Evolutionary conservation across 2,329 filamentous ascomycete genomes (phyloP).

Genomic region (Alternaria metachromatica): DNA sequence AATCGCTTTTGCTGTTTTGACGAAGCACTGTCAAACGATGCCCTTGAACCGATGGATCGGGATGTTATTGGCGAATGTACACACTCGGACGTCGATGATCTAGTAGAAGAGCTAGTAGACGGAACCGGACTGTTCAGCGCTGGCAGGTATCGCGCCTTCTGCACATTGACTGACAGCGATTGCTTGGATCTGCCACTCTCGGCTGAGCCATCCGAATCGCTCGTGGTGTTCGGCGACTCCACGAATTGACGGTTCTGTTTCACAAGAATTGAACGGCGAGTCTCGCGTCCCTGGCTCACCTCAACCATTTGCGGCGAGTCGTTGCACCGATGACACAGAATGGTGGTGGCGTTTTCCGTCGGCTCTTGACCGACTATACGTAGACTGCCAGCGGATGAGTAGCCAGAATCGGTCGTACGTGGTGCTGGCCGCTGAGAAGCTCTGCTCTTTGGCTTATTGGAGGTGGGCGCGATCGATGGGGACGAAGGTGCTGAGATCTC

Average conservation of each 20-base stretch:
- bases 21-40: constrained; percentile 27
- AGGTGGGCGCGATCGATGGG: constrained; percentile 6
- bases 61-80: constrained; percentile 28
- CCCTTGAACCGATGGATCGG: constrained; percentile 27
- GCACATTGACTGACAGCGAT: not conserved
- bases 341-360: constrained; percentile 14
- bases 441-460: constrained; percentile 11
- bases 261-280: not conserved
- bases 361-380: constrained; percentile 12
- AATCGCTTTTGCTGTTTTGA: constrained; percentile 32
- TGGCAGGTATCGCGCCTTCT: constrained; percentile 7
- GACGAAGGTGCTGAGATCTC: constrained; percentile 8
- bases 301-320: constrained; percentile 4
- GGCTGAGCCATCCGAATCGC: not conserved
- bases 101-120: constrained; percentile 11
- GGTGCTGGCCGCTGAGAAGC: constrained; percentile 30
- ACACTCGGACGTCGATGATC: constrained; percentile 14
- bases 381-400: constrained; percentile 48
- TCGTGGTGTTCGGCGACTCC: not conserved
- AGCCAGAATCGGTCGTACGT: constrained; percentile 48
- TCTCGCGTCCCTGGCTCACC: not conserved
- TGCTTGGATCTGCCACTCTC: not conserved
- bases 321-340: constrained; percentile 9
- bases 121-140: constrained; percentile 18
- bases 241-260: not conserved